phyloP scores from a whole-genome alignment of 495 filamentous ascomycete genomes.

The Trichoderma parareesei region DNA sequence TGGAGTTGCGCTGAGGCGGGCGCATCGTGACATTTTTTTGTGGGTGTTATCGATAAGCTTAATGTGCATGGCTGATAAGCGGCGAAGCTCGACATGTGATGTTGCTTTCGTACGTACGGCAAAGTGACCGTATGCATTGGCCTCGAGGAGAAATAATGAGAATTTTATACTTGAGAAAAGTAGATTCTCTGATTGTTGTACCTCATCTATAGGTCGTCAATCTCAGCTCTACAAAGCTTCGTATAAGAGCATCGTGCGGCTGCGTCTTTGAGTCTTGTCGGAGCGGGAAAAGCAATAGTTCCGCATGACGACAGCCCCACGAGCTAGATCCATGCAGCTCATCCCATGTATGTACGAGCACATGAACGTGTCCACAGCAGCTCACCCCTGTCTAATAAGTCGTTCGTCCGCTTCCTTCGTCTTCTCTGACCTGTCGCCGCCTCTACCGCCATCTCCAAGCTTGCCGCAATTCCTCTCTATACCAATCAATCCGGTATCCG shows the following conservation, averaged over 20 bases:
- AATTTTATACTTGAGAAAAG: background rate
- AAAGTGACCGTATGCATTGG: background rate
- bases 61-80: slow-evolving; percentile 5
- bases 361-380: slow-evolving; percentile 8
- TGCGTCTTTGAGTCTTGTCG: background rate
- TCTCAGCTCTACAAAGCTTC: background rate
- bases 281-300: slow-evolving; percentile 1
- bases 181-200: background rate
- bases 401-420: background rate
- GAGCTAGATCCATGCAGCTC: background rate
- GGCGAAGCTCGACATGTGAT: slow-evolving; percentile 6
- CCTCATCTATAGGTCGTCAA: no score
- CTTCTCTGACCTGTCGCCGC: background rate
- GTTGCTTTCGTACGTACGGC: no score
- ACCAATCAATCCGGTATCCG: slow-evolving; percentile 3
- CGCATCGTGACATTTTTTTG: slow-evolving; percentile 6
- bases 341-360: background rate
- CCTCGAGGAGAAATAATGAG: no score
- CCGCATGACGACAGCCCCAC: slow-evolving; percentile 1
- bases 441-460: background rate
- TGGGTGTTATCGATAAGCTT: slow-evolving; percentile 19
- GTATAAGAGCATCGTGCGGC: background rate
- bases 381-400: background rate
- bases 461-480: background rate
- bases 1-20: background rate